phyloP scores from a whole-genome alignment of 1,284 basidiomycete genomes.

The Leccinum fallax region DNA sequence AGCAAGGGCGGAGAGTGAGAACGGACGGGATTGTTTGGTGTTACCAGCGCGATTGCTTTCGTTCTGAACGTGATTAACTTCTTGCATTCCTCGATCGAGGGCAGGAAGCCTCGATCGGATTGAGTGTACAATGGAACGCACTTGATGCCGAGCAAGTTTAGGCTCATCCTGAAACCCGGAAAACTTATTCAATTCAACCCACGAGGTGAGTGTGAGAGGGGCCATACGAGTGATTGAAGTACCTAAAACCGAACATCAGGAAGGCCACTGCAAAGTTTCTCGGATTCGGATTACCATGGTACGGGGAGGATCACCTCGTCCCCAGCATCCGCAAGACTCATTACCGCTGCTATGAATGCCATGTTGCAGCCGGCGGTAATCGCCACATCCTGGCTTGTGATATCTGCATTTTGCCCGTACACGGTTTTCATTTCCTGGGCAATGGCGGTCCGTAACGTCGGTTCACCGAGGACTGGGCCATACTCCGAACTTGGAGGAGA shows the following conservation, averaged over 20 bases:
- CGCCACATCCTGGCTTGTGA: slow-evolving; percentile 58
- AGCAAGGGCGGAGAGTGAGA: too few relatives aligned
- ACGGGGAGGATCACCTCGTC: slow-evolving; percentile 81
- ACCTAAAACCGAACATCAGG: slow-evolving; percentile 44
- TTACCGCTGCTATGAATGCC: slow-evolving; percentile 67
- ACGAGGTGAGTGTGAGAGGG: slow-evolving; percentile 6
- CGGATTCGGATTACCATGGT: slow-evolving; percentile 56
- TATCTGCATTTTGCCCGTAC: slow-evolving; percentile 56
- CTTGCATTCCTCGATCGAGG: slow-evolving; percentile 51
- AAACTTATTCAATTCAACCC: slow-evolving; percentile 3
- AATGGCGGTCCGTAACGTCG: slow-evolving; percentile 55
- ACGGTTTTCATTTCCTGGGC: slow-evolving; percentile 64
- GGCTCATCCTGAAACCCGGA: slow-evolving; percentile 60
- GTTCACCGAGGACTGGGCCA: slow-evolving; percentile 67
- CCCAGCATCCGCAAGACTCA: slow-evolving; percentile 69
- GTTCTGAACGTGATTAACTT: slow-evolving; percentile 59
- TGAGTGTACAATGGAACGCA: slow-evolving; percentile 63
- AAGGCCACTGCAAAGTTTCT: not conserved
- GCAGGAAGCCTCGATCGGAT: slow-evolving; percentile 60
- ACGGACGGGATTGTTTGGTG: slow-evolving; percentile 74
- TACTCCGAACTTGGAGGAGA: slow-evolving; percentile 62
- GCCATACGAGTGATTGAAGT: slow-evolving; percentile 75
- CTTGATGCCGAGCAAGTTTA: slow-evolving; percentile 67
- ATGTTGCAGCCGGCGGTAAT: slow-evolving; percentile 72
- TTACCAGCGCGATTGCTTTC: slow-evolving; percentile 73